Evolutionary conservation across 2,329 filamentous ascomycete genomes (phyloP).

Genomic region (Sporothrix humicola): DNA sequence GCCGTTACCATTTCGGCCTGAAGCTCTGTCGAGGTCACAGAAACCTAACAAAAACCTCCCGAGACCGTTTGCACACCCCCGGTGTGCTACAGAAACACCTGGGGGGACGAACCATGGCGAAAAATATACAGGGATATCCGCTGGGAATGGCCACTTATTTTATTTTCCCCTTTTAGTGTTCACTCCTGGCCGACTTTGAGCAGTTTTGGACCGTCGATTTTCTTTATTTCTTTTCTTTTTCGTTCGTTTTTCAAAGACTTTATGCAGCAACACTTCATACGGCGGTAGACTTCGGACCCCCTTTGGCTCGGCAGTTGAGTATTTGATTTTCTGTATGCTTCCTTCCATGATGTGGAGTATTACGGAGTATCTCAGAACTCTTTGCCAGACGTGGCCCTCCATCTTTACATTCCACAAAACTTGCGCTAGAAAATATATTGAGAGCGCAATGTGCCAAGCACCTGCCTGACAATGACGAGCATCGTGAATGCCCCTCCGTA

Average conservation of each 20-base stretch:
- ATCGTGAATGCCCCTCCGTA: background rate
- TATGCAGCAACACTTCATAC: too few species aligned
- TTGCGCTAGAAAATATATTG: background rate
- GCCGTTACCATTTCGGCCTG: background rate
- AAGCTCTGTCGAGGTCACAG: too few species aligned
- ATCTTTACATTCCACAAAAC: background rate
- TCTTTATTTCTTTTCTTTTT: background rate
- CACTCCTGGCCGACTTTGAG: background rate
- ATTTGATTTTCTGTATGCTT: background rate
- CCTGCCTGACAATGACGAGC: background rate
- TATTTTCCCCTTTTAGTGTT: background rate
- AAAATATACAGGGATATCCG: background rate
- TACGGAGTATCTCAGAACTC: background rate
- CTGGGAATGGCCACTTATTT: background rate
- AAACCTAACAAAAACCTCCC: background rate
- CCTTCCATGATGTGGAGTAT: background rate
- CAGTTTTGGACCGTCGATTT: background rate
- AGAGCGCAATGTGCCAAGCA: background rate
- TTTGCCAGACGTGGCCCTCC: background rate
- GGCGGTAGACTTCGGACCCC: too few species aligned
- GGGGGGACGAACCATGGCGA: background rate
- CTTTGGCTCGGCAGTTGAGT: background rate
- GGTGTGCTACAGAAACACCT: constrained; percentile 6
- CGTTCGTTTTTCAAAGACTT: too few species aligned
- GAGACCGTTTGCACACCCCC: background rate